Evolutionary conservation across 176 grass and related monocot species (phyloP), one percentile per base, ranked within the genome.

Genomic region (Ensete ventricosum): DNA sequence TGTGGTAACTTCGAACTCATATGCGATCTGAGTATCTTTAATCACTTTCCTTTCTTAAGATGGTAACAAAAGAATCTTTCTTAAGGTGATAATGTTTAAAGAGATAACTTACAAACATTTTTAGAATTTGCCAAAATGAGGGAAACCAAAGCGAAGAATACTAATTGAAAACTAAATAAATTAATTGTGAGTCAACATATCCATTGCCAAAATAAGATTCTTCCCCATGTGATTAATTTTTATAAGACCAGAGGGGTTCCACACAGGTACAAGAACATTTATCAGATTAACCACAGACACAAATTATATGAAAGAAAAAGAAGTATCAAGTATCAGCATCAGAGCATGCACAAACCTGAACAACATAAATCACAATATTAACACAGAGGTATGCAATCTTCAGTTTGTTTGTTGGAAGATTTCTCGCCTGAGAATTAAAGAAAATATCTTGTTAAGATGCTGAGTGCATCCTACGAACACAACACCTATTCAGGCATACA

Each of bases 381-480:
- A 88, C 72, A 50, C 74, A 54, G 21, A 90, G 84, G 77, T 92
- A 96, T 71, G 74, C 76, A 76, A 78, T 77, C 87, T 81, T 90
- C 60, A 96, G 78, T 50, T 88, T 96, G 67, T 84, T 83, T 24
- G 93, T 86, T 59, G 93, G 85, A 73, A 96, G 81, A 88, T 55
- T 87, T 54, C 82, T 89, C 53, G 87, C 87, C 89, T 96, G 80
- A 59, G 53, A 84, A 69, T 5, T 65, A 73, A 55, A 66, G 10
- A 62, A 80, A 23, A 58, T n/a, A 11, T 60, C 50, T 8, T 71
- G 50, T 75, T 26, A 73, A 27, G 67, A 19, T 51, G 17, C 8
- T 74, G 34, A 78, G 62, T 17, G 75, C 21, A 10, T 79, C 29
- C 67, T 59, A 64, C 23, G 10, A 10, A 82, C 13, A 52, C 58